A percentile compares a stretch with the other conserved stretches of the same genome.
These are phyloP conservation scores for Multifurca ochricompacta DNA, from an alignment of 768 basidiomycete genomes.

Conservation along the genomic window DNA sequence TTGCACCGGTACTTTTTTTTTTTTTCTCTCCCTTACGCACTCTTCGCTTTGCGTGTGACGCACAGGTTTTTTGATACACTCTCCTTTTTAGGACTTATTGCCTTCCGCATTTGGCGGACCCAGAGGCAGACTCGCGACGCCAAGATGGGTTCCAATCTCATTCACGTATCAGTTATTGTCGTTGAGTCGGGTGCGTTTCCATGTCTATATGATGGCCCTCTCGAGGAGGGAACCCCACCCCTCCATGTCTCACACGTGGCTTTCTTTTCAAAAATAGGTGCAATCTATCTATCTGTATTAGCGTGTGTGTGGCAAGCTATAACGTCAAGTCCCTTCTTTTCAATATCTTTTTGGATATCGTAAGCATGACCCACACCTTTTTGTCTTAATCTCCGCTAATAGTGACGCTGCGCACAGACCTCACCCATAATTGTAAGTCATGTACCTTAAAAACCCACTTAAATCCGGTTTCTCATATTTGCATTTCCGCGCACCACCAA, in stretches of 20 bases:
- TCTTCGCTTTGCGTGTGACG: too few species aligned
- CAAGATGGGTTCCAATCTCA: background rate
- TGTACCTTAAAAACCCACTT: background rate
- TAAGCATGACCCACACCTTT: background rate
- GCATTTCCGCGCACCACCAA: background rate
- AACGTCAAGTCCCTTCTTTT: background rate
- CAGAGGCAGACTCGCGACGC: slow-evolving; percentile 1
- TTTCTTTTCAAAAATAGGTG: background rate
- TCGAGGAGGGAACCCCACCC: background rate
- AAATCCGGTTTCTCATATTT: background rate
- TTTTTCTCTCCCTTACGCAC: background rate
- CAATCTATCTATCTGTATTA: background rate
- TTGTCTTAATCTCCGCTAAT: background rate
- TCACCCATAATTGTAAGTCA: slow-evolving; percentile 7
- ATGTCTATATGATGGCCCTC: background rate
- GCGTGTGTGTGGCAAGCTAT: background rate
- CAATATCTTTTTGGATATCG: slow-evolving; percentile 6
- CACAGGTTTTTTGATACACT: too few species aligned
- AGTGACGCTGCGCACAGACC: background rate
- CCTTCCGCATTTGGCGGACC: slow-evolving; percentile 6
- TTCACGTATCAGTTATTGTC: background rate
- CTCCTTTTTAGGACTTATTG: background rate
- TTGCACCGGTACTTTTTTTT: background rate
- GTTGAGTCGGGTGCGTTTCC: slow-evolving; percentile 3
- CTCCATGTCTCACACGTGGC: background rate